Evolutionary conservation across 1,284 basidiomycete species (phyloP), one percentile per base, ranked within the genome.

Genomic region (Cystobasidiaceae sp.): DNA sequence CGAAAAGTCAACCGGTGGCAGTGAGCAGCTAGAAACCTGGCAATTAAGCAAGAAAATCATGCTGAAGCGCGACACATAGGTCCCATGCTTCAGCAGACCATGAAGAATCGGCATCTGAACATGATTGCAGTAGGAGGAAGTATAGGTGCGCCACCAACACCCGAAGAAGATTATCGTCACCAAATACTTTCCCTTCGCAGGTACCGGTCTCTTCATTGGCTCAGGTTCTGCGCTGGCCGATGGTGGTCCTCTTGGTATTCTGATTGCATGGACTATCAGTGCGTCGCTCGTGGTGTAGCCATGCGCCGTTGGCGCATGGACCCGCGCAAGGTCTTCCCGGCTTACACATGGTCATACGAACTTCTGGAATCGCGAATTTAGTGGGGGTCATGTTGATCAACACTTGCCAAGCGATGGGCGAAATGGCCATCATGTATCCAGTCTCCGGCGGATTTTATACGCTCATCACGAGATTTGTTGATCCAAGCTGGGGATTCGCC

Each of bases 81-180:
- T 39, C 48, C 52, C 39, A 63, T 56, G 62, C 56, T 68, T 4
- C 67, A 69, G 55, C 62, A 69, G 23, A 34, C 49, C 21, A 58
- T 69, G 60, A 61, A 64, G 43, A 67, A 69, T n/a, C 60, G 64
- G 27, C 67, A 69, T 39, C 45, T 59, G 21, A 49, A 61, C 15
- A 72, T 72, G 71, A 70, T 83, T 56, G 81, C 81, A 0, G 76
- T 82, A 30, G 81, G 81, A 25, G 80, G 80, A 21, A 77, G 77
- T 19, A 81, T 81, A 68, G 81, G 80, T 41, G 81, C 41, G 54
- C 32, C 37, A 56, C 33, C 52, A 80, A 27, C 80, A 67, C 66
- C 72, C 80, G 0, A n/a, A n/a, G 52, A 55, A 28, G 37, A 3
- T 25, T 46, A 3, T 25, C 2, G 4, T 15, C 44, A 23, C 15